Evolutionary conservation across 2,329 filamentous ascomycete genomes (phyloP), one percentile per base, ranked within the genome.

Genomic region (Botrytis byssoidea): DNA sequence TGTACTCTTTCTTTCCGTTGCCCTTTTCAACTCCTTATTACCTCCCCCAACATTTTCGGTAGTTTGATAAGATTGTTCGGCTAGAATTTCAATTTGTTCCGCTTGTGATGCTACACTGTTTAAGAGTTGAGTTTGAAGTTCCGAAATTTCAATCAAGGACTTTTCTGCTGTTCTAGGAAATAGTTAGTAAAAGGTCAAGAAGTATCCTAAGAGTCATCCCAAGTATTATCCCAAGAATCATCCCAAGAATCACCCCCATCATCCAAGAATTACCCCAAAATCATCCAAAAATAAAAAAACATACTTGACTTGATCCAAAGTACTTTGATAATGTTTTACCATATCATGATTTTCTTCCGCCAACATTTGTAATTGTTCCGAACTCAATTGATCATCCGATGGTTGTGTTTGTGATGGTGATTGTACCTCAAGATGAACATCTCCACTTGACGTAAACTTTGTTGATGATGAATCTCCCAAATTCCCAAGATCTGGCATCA

Each of bases 271-370:
- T 10, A 40, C 14, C 37, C 37, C 44, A 22, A 46, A 12, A 40
- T 12, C 37, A 37, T 37, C 37, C 6, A 29, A 32, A 40, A 32
- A 16, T 9, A 5, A 25, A 32, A 20, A 3, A 22, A 65, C 92
- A 72, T 88, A 97, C 93, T 92, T 93, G 77, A 98, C 94, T 87
- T 98, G 96, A 82, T 95, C 92, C 81, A 98, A 85, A n/a, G 93
- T 94, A 83, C 92, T 94, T 83, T 98, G 94, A 82, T 97, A 97
- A 83, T 97, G 93, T 82, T 92, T 93, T 78, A 98, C 87, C 91
- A 99, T 94, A 76, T 93, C 91, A 82, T 94, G 91, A 81, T 98
- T 98, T 81, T 97, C 95, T 83, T 94, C 89, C 78, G 95, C 95
- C 84, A 99, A 98, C 81, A 97, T 88, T 82, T 98, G 95, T 70